phyloP scores from a whole-genome alignment of 2,329 filamentous ascomycete species.

The Paecilomyces formosus region DNA sequence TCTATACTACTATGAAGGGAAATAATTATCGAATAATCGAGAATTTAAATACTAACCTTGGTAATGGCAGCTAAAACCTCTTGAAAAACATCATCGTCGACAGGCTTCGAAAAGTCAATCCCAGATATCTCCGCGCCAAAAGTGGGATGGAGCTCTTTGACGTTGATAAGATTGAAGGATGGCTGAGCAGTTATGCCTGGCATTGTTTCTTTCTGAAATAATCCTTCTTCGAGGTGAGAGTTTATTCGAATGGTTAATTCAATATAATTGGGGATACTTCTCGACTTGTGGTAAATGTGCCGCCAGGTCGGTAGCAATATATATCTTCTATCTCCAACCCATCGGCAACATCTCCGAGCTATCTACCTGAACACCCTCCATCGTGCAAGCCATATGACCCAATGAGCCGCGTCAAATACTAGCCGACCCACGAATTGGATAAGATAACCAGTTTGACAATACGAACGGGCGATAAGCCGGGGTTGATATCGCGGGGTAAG shows the following conservation, averaged over 20 bases:
- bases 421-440: not conserved
- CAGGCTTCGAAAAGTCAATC: slow-evolving; percentile 27
- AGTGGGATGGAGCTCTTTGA: slow-evolving; percentile 27
- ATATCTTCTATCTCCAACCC: not conserved
- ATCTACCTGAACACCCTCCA: not conserved
- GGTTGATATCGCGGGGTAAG: not conserved
- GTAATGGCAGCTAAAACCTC: slow-evolving; percentile 29
- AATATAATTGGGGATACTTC: not conserved
- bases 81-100: slow-evolving; percentile 24
- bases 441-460: not conserved
- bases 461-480: not conserved
- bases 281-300: not conserved
- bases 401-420: not conserved
- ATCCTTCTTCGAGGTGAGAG: too few species aligned
- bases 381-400: not conserved
- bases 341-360: not conserved
- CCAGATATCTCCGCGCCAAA: slow-evolving; percentile 32
- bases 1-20: too few species aligned
- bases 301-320: not conserved
- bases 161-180: slow-evolving; percentile 18
- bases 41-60: slow-evolving; percentile 17
- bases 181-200: slow-evolving; percentile 22
- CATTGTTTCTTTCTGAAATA: slow-evolving; percentile 23
- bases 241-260: too few species aligned
- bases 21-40: too few species aligned